These are phyloP conservation scores for Candida yuanshanica DNA, from an alignment of 805 yeast species.

Conservation along the genomic window DNA sequence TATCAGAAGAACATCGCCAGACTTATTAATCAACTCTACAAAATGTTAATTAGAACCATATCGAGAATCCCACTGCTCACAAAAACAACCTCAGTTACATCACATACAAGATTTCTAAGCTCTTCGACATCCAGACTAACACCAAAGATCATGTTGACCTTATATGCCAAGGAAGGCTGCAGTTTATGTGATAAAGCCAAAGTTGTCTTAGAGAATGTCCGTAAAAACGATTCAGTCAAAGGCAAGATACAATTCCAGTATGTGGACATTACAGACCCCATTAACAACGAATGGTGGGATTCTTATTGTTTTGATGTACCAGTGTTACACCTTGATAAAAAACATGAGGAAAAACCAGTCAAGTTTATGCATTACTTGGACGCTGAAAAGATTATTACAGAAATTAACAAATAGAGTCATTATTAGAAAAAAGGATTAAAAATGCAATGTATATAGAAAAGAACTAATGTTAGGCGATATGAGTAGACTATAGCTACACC, in stretches of 20 bases:
- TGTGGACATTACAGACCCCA: slow-evolving; percentile 55
- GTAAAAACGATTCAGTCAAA: slow-evolving; percentile 25
- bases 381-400: slow-evolving; percentile 47
- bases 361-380: slow-evolving; percentile 67
- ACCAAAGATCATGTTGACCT: slow-evolving; percentile 36
- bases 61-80: background rate
- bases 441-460: background rate
- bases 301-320: slow-evolving; percentile 75
- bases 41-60: no score
- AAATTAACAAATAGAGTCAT: slow-evolving; percentile 28
- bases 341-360: slow-evolving; percentile 38
- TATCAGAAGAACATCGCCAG: no score
- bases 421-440: background rate
- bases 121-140: background rate
- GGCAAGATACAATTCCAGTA: slow-evolving; percentile 31
- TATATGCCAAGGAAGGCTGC: slow-evolving; percentile 68
- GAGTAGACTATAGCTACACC: background rate
- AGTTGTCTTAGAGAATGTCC: slow-evolving; percentile 38
- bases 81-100: background rate
- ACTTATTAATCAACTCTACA: no score
- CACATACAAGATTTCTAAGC: slow-evolving; percentile 5
- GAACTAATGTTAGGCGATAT: background rate
- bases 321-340: slow-evolving; percentile 61
- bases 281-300: slow-evolving; percentile 63
- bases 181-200: slow-evolving; percentile 65